A percentile compares a stretch with the other conserved stretches of the same genome.
Evolutionary conservation across 2,329 filamentous ascomycete genomes (phyloP).

Genomic region (Sporothrix sp.): DNA sequence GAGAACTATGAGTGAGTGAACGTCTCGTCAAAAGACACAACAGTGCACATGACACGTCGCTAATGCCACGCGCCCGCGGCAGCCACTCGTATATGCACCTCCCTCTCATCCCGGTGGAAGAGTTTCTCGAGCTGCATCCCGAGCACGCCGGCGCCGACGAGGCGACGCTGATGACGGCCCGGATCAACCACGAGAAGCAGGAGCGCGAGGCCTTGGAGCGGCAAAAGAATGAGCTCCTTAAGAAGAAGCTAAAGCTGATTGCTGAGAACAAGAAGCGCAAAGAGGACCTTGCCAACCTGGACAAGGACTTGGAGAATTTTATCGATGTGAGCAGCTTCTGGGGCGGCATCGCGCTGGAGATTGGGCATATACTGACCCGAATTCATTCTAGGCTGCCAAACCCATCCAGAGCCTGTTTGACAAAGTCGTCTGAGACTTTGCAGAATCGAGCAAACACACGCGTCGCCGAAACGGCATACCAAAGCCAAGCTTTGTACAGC

Average conservation of each 20-base stretch:
- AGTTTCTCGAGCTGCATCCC: constrained; percentile 69
- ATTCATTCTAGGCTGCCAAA: constrained; percentile 61
- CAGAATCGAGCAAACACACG: too few relatives aligned
- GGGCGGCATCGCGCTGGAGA: too few relatives aligned
- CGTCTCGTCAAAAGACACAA: too few relatives aligned
- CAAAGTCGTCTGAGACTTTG: constrained; percentile 54
- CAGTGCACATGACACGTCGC: too few relatives aligned
- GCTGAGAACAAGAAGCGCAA: constrained; percentile 81
- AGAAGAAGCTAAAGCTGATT: constrained; percentile 52
- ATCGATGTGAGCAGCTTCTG: constrained; percentile 56
- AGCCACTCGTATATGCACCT: constrained; percentile 84
- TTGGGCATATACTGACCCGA: not conserved
- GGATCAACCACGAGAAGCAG: constrained; percentile 81
- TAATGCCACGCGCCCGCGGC: too few relatives aligned
- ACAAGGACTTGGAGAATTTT: constrained; percentile 87
- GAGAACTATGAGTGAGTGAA: constrained; percentile 75
- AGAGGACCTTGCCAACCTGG: constrained; percentile 82
- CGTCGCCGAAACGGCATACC: too few relatives aligned
- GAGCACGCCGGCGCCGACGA: constrained; percentile 64
- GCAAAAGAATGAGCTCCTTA: constrained; percentile 66
- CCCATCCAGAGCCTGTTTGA: constrained; percentile 81
- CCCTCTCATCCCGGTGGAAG: constrained; percentile 71
- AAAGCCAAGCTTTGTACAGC: too few relatives aligned
- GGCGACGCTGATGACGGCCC: constrained; percentile 74
- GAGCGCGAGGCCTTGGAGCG: constrained; percentile 81